Conservation (phyloP, 2,329 filamentous ascomycete species). For the Ceratocystiopsis brevicomis region DNA sequence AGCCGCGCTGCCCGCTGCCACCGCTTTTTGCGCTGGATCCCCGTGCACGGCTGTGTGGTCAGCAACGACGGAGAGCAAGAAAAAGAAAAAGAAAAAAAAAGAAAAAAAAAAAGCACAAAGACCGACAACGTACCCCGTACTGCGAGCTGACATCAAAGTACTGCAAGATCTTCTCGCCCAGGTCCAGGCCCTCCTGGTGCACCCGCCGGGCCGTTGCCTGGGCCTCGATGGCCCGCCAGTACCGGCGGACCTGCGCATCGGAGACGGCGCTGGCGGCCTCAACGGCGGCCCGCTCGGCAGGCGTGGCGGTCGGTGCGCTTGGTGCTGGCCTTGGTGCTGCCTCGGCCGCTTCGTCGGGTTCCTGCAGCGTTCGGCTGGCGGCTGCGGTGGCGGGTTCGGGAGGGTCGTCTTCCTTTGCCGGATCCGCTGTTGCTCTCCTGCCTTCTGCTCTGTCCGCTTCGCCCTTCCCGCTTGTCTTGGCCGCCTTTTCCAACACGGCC, state of each 20-base stretch:
- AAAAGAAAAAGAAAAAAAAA: background rate
- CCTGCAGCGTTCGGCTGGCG: background rate
- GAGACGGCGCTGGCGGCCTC: conserved; percentile 43
- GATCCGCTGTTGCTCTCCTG: conserved; percentile 11
- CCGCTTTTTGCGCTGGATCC: conserved; percentile 59
- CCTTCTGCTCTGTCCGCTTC: conserved; percentile 9
- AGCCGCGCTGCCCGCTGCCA: conserved; percentile 75
- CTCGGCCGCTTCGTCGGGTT: background rate
- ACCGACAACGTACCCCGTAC: conserved; percentile 56
- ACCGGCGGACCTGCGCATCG: conserved; percentile 50
- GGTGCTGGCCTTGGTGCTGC: background rate
- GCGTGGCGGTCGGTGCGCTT: no score
- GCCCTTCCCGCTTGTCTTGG: conserved; percentile 12
- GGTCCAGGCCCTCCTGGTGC: conserved; percentile 54
- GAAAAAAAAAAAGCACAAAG: conserved; percentile 11
- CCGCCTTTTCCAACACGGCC: conserved; percentile 13
- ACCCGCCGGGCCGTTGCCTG: conserved; percentile 49
- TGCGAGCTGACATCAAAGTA: conserved; percentile 86
- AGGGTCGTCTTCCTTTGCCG: conserved; percentile 7
- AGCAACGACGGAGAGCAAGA: conserved; percentile 1
- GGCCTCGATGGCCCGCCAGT: conserved; percentile 58
- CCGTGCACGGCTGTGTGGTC: conserved; percentile 60
- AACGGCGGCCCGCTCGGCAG: conserved; percentile 17
- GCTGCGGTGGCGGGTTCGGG: background rate
- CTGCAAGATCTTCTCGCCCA: conserved; percentile 70